Conservation (phyloP, 2,329 filamentous ascomycete genomes). For the Dactylellina sp. region DNA sequence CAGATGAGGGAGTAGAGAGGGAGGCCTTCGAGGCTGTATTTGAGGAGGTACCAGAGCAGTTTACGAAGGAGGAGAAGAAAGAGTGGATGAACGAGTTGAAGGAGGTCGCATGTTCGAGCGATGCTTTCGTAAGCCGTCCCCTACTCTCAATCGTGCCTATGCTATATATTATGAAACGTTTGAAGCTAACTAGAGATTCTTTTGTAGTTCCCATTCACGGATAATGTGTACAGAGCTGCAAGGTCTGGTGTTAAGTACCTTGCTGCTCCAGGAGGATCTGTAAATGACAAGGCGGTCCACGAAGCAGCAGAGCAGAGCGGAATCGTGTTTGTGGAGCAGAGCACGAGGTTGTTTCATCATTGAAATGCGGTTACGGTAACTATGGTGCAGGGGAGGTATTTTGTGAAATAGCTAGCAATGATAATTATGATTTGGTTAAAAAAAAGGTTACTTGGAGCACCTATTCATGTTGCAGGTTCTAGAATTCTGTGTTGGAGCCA, state of each 20-base stretch:
- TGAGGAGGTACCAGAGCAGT: conserved; percentile 84
- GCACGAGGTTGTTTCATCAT: conserved; percentile 93
- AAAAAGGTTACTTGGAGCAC: background rate
- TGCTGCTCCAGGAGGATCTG: conserved; percentile 88
- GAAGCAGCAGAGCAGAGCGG: conserved; percentile 90
- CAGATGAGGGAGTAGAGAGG: conserved; percentile 76
- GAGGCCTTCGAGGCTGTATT: conserved; percentile 90
- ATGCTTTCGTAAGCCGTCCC: conserved; percentile 96
- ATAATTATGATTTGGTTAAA: conserved; percentile 4
- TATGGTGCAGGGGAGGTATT: too few species aligned
- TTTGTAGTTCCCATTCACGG: conserved; percentile 90
- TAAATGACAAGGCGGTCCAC: conserved; percentile 84
- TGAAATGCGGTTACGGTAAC: conserved; percentile 66
- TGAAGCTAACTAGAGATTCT: conserved; percentile 14
- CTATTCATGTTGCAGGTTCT: too few species aligned
- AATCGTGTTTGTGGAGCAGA: conserved; percentile 96
- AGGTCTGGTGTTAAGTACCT: conserved; percentile 95
- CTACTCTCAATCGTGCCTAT: too few species aligned
- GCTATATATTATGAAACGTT: too few species aligned
- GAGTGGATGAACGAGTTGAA: conserved; percentile 85
- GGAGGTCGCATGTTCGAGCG: conserved; percentile 87
- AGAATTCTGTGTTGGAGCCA: too few species aligned
- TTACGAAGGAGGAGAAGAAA: conserved; percentile 84
- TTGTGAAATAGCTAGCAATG: background rate
- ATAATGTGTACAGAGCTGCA: conserved; percentile 93